A percentile compares a stretch with the other conserved stretches of the same genome.
These are phyloP conservation scores for Pyrus betulifolia DNA, from an alignment of 306 rosid species.

Conservation along the genomic window DNA sequence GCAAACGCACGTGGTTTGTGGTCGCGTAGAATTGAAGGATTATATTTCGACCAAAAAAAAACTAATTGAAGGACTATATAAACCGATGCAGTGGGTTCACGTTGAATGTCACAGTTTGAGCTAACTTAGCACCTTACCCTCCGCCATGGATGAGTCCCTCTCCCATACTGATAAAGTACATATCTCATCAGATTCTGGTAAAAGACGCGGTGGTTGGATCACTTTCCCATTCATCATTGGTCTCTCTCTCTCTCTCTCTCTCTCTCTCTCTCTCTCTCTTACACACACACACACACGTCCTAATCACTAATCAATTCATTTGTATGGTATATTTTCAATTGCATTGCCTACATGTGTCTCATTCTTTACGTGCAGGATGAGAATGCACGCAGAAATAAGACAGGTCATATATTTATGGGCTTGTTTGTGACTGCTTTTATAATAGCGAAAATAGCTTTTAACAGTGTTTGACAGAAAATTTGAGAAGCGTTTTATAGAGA, in stretches of 20 bases:
- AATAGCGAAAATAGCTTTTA: too few relatives aligned
- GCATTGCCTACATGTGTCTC: too few relatives aligned
- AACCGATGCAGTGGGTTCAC: neutral
- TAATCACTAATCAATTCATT: neutral
- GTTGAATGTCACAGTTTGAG: neutral
- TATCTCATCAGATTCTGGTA: neutral
- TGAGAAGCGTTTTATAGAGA: too few relatives aligned
- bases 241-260: conserved; percentile 10
- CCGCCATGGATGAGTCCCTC: conserved; percentile 8
- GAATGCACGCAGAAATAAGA: too few relatives aligned
- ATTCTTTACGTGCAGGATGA: too few relatives aligned
- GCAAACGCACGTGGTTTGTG: neutral
- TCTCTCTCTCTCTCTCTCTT: neutral
- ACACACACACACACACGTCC: too few relatives aligned
- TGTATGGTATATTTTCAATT: neutral
- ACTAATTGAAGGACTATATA: neutral
- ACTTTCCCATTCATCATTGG: conserved; percentile 39
- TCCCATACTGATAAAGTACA: conserved; percentile 1
- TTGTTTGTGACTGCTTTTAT: too few relatives aligned
- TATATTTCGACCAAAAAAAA: too few relatives aligned
- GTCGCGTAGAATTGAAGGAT: neutral
- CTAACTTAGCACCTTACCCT: neutral
- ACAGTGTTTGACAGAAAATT: too few relatives aligned
- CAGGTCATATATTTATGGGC: too few relatives aligned
- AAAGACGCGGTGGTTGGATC: conserved; percentile 40